Percentiles rank a stretch among this genome's conserved stretches.
Conservation (phyloP, 2,329 filamentous ascomycete species). For the Beauveria pseudobassiana region DNA sequence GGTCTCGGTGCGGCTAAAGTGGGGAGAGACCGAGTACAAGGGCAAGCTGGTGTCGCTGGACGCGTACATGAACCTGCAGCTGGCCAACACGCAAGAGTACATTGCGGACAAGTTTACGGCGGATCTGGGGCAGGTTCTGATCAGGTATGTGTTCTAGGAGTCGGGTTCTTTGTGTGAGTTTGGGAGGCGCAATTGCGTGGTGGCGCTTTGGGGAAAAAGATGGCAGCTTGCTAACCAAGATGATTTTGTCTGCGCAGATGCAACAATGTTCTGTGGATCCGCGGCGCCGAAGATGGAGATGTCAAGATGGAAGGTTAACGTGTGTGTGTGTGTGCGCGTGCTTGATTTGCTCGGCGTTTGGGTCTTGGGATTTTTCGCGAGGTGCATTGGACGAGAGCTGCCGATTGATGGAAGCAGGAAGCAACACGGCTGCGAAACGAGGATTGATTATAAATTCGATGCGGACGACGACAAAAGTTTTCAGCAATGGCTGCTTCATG, state of each 20-base stretch:
- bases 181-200: background rate
- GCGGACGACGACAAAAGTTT: background rate
- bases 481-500: background rate
- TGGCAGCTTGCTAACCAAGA: slow-evolving; percentile 2
- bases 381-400: background rate
- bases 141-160: slow-evolving; percentile 51
- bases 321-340: background rate
- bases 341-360: slow-evolving; percentile 5
- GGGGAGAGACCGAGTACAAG: slow-evolving; percentile 97
- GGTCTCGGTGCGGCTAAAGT: slow-evolving; percentile 89
- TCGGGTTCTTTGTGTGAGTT: background rate
- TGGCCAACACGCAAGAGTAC: slow-evolving; percentile 85
- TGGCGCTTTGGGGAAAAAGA: background rate
- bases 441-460: background rate
- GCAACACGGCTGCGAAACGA: background rate
- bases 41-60: slow-evolving; percentile 88
- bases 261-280: slow-evolving; percentile 97
- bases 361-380: background rate
- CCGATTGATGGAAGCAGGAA: background rate
- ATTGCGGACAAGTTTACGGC: slow-evolving; percentile 82
- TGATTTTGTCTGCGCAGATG: slow-evolving; percentile 44
- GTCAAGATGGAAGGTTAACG: slow-evolving; percentile 50
- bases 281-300: slow-evolving; percentile 45
- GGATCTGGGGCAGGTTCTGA: slow-evolving; percentile 81
- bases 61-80: slow-evolving; percentile 98